These are phyloP conservation scores for Dothidotthia symphoricarpi DNA, from an alignment of 2,329 filamentous ascomycete genomes.

Conservation along the genomic window DNA sequence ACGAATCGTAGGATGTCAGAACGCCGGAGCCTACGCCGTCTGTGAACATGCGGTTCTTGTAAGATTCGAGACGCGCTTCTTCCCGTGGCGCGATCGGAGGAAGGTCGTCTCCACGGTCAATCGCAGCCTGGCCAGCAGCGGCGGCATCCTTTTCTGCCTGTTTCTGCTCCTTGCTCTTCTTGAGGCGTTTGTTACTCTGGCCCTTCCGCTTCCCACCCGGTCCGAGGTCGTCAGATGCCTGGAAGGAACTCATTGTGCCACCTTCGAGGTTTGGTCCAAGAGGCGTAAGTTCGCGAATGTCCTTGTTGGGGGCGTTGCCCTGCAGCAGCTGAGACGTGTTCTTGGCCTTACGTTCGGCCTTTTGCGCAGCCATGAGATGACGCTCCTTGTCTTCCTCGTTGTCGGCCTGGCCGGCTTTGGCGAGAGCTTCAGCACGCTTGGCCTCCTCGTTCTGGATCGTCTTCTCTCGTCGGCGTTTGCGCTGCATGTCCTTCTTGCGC, in stretches of 20 bases:
- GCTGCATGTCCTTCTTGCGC: slow-evolving; percentile 99
- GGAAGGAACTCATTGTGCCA: slow-evolving; percentile 81
- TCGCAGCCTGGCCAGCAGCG: slow-evolving; percentile 79
- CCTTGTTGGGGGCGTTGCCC: slow-evolving; percentile 71
- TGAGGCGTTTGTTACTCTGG: slow-evolving; percentile 62
- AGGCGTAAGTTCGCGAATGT: slow-evolving; percentile 68
- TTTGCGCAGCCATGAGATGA: slow-evolving; percentile 80
- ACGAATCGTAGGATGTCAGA: slow-evolving; percentile 68
- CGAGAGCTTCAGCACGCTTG: slow-evolving; percentile 77
- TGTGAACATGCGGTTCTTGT: slow-evolving; percentile 47
- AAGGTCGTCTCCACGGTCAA: slow-evolving; percentile 75
- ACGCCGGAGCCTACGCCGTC: slow-evolving; percentile 48
- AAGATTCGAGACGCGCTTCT: slow-evolving; percentile 50
- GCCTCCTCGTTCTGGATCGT: slow-evolving; percentile 83
- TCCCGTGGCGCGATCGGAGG: slow-evolving; percentile 61
- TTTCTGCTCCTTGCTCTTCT: slow-evolving; percentile 81
- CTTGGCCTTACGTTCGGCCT: slow-evolving; percentile 88
- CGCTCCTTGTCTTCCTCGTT: slow-evolving; percentile 81
- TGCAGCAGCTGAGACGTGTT: slow-evolving; percentile 85
- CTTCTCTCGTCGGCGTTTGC: slow-evolving; percentile 92
- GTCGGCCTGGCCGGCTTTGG: slow-evolving; percentile 72
- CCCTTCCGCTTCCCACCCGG: slow-evolving; percentile 55
- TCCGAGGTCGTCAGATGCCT: slow-evolving; percentile 57
- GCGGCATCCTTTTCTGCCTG: slow-evolving; percentile 72
- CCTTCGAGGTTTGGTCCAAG: slow-evolving; percentile 80